Evolutionary conservation across 2,329 filamentous ascomycete species (phyloP).

Genomic region (Botrytis cinerea): DNA sequence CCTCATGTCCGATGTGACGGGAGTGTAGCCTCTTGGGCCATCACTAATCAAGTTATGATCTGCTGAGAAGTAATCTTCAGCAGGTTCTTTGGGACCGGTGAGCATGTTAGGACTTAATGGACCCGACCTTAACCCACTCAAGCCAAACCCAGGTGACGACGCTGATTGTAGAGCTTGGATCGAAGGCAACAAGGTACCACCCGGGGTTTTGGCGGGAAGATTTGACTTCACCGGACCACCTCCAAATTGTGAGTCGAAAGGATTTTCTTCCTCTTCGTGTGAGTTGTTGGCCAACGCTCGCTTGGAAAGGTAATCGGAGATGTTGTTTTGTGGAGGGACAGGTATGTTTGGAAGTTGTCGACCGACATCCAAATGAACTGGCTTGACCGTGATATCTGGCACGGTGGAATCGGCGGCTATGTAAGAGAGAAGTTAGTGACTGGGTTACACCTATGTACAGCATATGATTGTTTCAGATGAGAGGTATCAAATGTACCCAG

Average conservation of each 20-base stretch:
- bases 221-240: slow-evolving; percentile 49
- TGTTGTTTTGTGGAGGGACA: slow-evolving; percentile 48
- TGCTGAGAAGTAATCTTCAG: slow-evolving; percentile 84
- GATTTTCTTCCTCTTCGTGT: slow-evolving; percentile 84
- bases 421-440: neutral
- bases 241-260: slow-evolving; percentile 89
- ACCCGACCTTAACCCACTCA: slow-evolving; percentile 84
- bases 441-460: neutral
- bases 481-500: neutral
- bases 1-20: slow-evolving; percentile 95
- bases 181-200: slow-evolving; percentile 79
- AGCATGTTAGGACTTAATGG: slow-evolving; percentile 97
- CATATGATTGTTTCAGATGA: neutral
- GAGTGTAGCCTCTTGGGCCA: slow-evolving; percentile 68
- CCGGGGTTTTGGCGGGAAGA: slow-evolving; percentile 70
- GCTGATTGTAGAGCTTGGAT: slow-evolving; percentile 91
- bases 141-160: slow-evolving; percentile 75
- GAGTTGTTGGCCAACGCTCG: slow-evolving; percentile 15
- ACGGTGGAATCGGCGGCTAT: neutral
- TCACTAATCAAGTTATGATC: slow-evolving; percentile 54
- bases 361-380: neutral
- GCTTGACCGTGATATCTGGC: neutral
- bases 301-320: slow-evolving; percentile 65
- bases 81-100: slow-evolving; percentile 65
- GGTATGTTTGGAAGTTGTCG: slow-evolving; percentile 48